These are phyloP conservation scores for Talaromyces liani DNA, from an alignment of 495 filamentous ascomycete species.

Conservation along the genomic window DNA sequence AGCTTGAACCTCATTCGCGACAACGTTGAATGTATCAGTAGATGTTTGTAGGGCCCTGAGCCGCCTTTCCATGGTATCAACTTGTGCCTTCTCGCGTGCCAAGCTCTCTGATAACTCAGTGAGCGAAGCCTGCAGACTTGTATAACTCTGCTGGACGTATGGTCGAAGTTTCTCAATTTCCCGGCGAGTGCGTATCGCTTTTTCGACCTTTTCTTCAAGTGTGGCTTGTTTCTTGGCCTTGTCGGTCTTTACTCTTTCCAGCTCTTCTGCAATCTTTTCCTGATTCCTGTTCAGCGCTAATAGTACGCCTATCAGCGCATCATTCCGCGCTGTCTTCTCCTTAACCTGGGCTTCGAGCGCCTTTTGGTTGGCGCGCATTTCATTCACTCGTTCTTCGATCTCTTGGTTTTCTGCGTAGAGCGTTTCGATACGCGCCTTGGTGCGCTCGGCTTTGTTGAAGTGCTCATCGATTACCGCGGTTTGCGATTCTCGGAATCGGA, in stretches of 20 bases:
- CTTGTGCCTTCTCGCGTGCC: slow-evolving; percentile 66
- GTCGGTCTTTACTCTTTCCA: slow-evolving; percentile 68
- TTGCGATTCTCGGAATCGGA: slow-evolving; percentile 89
- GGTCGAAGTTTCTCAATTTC: slow-evolving; percentile 84
- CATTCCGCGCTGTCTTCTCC: slow-evolving; percentile 75
- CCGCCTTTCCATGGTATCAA: slow-evolving; percentile 79
- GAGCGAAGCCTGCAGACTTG: slow-evolving; percentile 71
- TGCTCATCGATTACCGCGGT: slow-evolving; percentile 80
- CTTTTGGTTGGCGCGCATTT: slow-evolving; percentile 68
- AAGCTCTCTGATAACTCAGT: slow-evolving; percentile 73
- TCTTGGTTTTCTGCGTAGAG: slow-evolving; percentile 80
- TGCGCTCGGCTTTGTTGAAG: slow-evolving; percentile 79
- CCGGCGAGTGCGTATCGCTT: slow-evolving; percentile 49
- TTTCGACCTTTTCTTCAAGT: slow-evolving; percentile 74
- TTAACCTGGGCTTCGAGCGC: slow-evolving; percentile 70
- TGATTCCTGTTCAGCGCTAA: slow-evolving; percentile 70
- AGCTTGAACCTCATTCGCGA: slow-evolving; percentile 71
- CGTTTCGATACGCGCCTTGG: slow-evolving; percentile 79
- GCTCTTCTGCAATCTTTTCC: slow-evolving; percentile 65
- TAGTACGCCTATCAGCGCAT: slow-evolving; percentile 73
- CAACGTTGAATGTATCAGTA: slow-evolving; percentile 77
- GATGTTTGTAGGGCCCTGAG: slow-evolving; percentile 87
- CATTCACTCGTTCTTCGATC: slow-evolving; percentile 68
- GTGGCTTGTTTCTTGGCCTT: slow-evolving; percentile 61
- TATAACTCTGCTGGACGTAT: slow-evolving; percentile 83